Percentiles rank a stretch among this genome's conserved stretches.
phyloP scores from a whole-genome alignment of 768 basidiomycete species.

The Tricholoma bakamatsutake region DNA sequence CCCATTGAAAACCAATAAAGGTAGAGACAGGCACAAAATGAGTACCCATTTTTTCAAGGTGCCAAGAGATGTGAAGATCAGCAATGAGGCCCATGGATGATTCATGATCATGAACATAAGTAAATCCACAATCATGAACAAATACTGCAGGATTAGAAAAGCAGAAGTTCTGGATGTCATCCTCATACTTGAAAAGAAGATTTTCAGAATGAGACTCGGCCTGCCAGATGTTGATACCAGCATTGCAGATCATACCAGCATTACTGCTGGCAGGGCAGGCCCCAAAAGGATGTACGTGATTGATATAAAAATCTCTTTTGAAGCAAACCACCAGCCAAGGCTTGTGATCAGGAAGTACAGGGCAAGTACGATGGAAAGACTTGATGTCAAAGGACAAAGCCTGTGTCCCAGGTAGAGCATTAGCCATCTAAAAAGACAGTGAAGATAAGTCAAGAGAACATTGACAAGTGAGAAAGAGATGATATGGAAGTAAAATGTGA shows the following conservation, averaged over 20 bases:
- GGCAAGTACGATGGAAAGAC: slow-evolving; percentile 12
- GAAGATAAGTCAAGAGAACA: neutral
- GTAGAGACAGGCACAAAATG: too few relatives aligned
- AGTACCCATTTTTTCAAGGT: too few relatives aligned
- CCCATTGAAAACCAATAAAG: too few relatives aligned
- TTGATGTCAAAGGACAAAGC: slow-evolving; percentile 19
- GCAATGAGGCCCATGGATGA: too few relatives aligned
- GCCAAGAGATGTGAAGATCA: too few relatives aligned
- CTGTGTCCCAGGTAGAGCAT: slow-evolving; percentile 16
- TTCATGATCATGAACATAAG: too few relatives aligned
- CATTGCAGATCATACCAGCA: slow-evolving; percentile 15
- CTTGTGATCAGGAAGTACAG: too few relatives aligned
- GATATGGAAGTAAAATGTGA: too few relatives aligned
- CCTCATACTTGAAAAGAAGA: neutral
- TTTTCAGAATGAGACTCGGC: neutral
- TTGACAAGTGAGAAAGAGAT: too few relatives aligned
- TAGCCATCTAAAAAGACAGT: slow-evolving; percentile 12
- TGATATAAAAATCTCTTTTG: slow-evolving; percentile 9
- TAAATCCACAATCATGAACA: too few relatives aligned
- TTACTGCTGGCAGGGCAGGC: slow-evolving; percentile 14
- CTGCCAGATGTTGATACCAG: slow-evolving; percentile 5
- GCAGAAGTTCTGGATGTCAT: neutral
- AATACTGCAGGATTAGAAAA: too few relatives aligned
- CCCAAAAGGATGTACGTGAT: slow-evolving; percentile 20
- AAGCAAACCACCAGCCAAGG: slow-evolving; percentile 9